Evolutionary conservation across 176 grass and related monocot species (phyloP), one percentile per base, ranked within the genome.

Genomic region (Metroxylon sagu): DNA sequence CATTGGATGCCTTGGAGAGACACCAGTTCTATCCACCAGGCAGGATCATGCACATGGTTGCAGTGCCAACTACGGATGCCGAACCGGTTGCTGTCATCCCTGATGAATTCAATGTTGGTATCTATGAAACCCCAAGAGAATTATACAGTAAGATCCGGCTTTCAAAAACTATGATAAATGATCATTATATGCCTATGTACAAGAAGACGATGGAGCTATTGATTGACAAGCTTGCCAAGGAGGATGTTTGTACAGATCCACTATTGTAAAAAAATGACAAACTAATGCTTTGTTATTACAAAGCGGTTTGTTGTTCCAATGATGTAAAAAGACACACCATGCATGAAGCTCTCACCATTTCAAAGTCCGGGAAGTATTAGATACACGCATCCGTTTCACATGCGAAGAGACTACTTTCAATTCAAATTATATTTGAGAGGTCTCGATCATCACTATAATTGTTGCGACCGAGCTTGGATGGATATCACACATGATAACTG

Each of bases 101-200:
- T 15, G 81, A 88, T 17, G 92, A 85, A 72, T 85, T 73, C 28
- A 71, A 51, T 25, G 75, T 91, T 57, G 84, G 87, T 54, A 88
- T 97, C 65, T 97, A 85, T 8, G 84, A 85, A 63, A 85, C 87
- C 14, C 92, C 80, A 4, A 77, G 92, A 55, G 76, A 91, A 61
- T 68, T 88, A 54, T 97, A 97, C 77, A 91, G 84, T 59, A 91
- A 90, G 72, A 90, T 97, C 60, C 74, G 87, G 58, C 71, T 97
- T 4, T 91, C 92, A 1, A 97, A 82, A 73, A 88, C 76, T 26
- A 97, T 97, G 92, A 97, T 97, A 67, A 97, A 88, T 72, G 92
- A 97, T 76, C 92, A 97, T 59, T 97, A 85, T 74, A 97, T 97
- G 92, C 92, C 92, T 14, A 87, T 97, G 83, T 91, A 97, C 65